Evolutionary conservation across 2,329 filamentous ascomycete genomes (phyloP).

Genomic region (Nigrospora oryzae): DNA sequence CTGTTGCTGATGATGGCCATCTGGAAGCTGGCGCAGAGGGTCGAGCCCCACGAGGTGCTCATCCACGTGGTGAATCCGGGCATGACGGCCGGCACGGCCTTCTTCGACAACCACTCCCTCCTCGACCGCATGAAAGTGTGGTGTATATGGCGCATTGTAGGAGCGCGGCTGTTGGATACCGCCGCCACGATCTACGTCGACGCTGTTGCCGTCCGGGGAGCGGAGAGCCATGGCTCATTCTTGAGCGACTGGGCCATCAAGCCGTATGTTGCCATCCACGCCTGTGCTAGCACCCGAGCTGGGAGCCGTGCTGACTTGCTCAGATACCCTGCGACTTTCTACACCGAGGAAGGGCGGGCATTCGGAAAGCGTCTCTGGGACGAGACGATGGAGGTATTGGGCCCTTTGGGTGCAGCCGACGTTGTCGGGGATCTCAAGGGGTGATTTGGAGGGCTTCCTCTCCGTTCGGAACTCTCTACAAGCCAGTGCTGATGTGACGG

Average conservation of each 20-base stretch:
- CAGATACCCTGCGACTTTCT: too few relatives aligned
- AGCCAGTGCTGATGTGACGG: too few relatives aligned
- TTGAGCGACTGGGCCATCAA: constrained; percentile 4
- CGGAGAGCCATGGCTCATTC: constrained; percentile 3
- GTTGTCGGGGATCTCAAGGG: constrained; percentile 11
- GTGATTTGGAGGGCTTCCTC: too few relatives aligned
- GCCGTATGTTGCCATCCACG: constrained; percentile 1
- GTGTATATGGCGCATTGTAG: neutral
- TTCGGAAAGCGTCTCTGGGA: constrained; percentile 15
- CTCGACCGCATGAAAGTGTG: neutral
- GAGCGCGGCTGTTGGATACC: neutral
- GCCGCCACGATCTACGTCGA: constrained; percentile 4
- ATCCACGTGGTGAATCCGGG: constrained; percentile 4
- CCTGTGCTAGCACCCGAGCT: too few relatives aligned
- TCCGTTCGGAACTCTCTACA: too few relatives aligned
- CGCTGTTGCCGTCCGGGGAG: neutral
- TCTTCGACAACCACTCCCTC: neutral
- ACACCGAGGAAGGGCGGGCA: constrained; percentile 4
- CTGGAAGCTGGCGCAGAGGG: neutral
- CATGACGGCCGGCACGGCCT: neutral
- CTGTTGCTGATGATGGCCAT: neutral
- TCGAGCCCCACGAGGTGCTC: constrained; percentile 1
- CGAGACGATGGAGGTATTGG: constrained; percentile 18
- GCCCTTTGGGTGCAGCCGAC: constrained; percentile 13
- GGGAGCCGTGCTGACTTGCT: too few relatives aligned